These are phyloP conservation scores for Nothophaeocryptopus gaeumannii DNA, from an alignment of 2,329 filamentous ascomycete genomes.

Conservation along the genomic window DNA sequence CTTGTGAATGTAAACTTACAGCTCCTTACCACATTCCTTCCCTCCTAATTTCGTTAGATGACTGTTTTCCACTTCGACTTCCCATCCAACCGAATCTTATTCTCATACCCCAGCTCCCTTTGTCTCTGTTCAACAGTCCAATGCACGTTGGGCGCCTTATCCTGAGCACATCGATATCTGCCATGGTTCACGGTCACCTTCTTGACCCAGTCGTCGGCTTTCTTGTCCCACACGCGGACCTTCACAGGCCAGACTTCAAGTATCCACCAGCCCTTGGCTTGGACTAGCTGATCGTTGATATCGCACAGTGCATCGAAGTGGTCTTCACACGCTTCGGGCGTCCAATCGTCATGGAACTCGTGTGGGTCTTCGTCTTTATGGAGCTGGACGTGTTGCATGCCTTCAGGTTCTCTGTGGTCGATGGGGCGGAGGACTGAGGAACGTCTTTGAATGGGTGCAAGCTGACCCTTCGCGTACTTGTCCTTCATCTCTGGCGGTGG, in stretches of 20 bases:
- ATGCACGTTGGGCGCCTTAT: constrained; percentile 41
- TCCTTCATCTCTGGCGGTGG: constrained; percentile 40
- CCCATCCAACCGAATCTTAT: constrained; percentile 32
- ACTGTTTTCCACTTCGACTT: constrained; percentile 37
- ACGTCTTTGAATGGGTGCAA: constrained; percentile 36
- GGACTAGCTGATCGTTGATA: constrained; percentile 42
- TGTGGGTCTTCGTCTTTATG: constrained; percentile 12
- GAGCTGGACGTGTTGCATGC: constrained; percentile 27
- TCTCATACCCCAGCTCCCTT: constrained; percentile 36
- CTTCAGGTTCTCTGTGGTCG: constrained; percentile 20
- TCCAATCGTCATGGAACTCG: constrained; percentile 23
- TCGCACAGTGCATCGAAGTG: constrained; percentile 43
- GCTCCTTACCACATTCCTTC: too few species aligned
- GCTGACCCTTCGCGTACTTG: constrained; percentile 34
- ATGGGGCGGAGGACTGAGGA: constrained; percentile 21
- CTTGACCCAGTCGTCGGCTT: constrained; percentile 39
- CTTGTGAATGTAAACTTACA: too few species aligned
- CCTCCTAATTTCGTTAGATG: too few species aligned
- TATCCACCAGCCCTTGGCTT: constrained; percentile 44
- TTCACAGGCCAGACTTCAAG: constrained; percentile 46
- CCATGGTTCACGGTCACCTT: constrained; percentile 40
- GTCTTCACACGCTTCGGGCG: constrained; percentile 44
- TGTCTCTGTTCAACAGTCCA: constrained; percentile 44
- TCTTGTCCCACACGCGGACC: constrained; percentile 35
- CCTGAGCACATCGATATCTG: constrained; percentile 37